These are phyloP conservation scores for Rusavskia elegans DNA, from an alignment of 495 filamentous ascomycete genomes.

Conservation along the genomic window DNA sequence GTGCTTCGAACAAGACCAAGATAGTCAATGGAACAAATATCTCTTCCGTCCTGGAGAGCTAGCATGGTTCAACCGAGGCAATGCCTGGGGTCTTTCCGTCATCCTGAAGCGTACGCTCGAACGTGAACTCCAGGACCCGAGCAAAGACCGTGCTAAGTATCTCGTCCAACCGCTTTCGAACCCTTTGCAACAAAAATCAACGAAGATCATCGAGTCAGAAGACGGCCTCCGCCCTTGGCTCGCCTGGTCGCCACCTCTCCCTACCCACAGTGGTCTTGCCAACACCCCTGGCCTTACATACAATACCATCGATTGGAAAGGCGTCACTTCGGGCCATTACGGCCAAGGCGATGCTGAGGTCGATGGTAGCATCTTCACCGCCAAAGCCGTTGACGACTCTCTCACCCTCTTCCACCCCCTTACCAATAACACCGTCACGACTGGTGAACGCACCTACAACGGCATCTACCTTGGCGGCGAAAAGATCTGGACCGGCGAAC, in stretches of 20 bases:
- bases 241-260: slow-evolving; percentile 40
- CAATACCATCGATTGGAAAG: slow-evolving; percentile 36
- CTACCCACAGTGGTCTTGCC: slow-evolving; percentile 15
- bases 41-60: slow-evolving; percentile 42
- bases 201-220: slow-evolving; percentile 23
- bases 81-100: slow-evolving; percentile 41
- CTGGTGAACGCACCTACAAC: slow-evolving; percentile 29
- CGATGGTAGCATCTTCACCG: slow-evolving; percentile 44
- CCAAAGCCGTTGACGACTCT: slow-evolving; percentile 37
- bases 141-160: slow-evolving; percentile 20
- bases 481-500: slow-evolving; percentile 44
- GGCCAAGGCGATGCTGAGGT: slow-evolving; percentile 34
- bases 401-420: slow-evolving; percentile 36
- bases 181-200: slow-evolving; percentile 21
- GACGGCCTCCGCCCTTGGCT: slow-evolving; percentile 39
- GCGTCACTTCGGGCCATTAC: slow-evolving; percentile 21
- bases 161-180: slow-evolving; percentile 36
- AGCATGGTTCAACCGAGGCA: slow-evolving; percentile 39
- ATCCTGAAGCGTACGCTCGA: slow-evolving; percentile 21
- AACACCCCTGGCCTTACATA: slow-evolving; percentile 16
- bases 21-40: slow-evolving; percentile 27
- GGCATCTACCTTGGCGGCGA: slow-evolving; percentile 49
- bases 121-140: slow-evolving; percentile 7
- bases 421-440: slow-evolving; percentile 20
- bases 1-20: slow-evolving; percentile 26